phyloP scores from a whole-genome alignment of 2,329 filamentous ascomycete genomes.

The Fusarium siculi region DNA sequence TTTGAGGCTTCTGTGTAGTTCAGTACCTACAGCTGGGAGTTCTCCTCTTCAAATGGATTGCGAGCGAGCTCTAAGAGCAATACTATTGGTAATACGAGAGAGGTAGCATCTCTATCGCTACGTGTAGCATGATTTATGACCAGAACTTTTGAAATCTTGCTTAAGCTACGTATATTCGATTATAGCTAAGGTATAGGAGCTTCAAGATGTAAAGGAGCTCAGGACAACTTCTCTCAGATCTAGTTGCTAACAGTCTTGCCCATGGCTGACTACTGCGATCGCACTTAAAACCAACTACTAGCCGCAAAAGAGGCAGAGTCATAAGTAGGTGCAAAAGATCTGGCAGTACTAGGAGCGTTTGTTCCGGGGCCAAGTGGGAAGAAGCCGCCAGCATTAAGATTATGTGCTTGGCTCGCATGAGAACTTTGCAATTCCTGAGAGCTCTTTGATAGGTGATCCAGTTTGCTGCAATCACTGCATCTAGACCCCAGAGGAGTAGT shows the following conservation, averaged over 20 bases:
- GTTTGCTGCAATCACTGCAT: neutral
- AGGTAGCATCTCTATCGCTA: rapidly evolving
- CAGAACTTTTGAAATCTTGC: rapidly evolving
- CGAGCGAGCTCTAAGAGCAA: too few relatives aligned
- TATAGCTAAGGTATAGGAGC: too few relatives aligned
- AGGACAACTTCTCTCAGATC: too few relatives aligned
- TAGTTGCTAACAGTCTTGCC: too few relatives aligned
- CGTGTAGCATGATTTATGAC: rapidly evolving
- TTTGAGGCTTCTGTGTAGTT: neutral
- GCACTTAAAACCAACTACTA: too few relatives aligned
- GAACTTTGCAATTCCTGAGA: too few relatives aligned
- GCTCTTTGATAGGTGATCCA: neutral
- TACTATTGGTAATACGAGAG: rapidly evolving
- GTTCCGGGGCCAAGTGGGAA: rapidly evolving
- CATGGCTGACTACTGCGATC: rapidly evolving
- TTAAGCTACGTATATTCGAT: rapidly evolving
- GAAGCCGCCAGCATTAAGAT: rapidly evolving
- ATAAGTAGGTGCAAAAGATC: neutral
- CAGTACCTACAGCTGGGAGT: neutral
- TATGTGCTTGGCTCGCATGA: too few relatives aligned
- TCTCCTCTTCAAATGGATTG: neutral
- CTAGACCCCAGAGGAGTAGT: neutral
- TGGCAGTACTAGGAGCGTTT: neutral
- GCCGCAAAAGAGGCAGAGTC: too few relatives aligned
- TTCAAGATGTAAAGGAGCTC: too few relatives aligned